Conservation (phyloP, 768 basidiomycete genomes). For the Gymnopilus dilepis region DNA sequence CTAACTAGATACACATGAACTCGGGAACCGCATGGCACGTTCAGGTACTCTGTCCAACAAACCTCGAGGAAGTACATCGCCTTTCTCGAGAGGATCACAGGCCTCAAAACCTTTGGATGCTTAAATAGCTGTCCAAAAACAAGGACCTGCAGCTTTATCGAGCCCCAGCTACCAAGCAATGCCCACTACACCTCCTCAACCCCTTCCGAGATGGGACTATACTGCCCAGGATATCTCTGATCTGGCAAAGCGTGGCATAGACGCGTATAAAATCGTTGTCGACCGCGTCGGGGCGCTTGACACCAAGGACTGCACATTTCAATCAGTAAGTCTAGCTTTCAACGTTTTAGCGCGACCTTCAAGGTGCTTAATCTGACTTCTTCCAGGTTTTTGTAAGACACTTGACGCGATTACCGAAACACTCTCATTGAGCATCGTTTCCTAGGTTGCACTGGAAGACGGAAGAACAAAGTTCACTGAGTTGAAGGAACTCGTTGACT, state of each 20-base stretch:
- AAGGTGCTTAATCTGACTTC: constrained; percentile 4
- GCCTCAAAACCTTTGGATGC: neutral
- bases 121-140: neutral
- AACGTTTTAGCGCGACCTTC: too few species aligned
- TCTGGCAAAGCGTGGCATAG: constrained; percentile 64
- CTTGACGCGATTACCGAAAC: constrained; percentile 21
- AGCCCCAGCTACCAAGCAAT: constrained; percentile 37
- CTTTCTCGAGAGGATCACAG: neutral
- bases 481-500: constrained; percentile 64
- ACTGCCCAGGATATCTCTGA: constrained; percentile 60
- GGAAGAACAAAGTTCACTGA: constrained; percentile 60
- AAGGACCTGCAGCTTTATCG: too few species aligned
- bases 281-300: constrained; percentile 66
- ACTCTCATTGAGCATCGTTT: constrained; percentile 6
- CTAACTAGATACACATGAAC: neutral
- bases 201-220: constrained; percentile 70
- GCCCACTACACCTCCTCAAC: constrained; percentile 67
- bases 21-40: neutral
- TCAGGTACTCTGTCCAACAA: neutral
- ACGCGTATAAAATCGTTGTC: constrained; percentile 53
- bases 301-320: constrained; percentile 62
- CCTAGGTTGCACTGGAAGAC: constrained; percentile 64
- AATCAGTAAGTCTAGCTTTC: constrained; percentile 53
- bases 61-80: neutral
- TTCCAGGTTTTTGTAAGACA: constrained; percentile 71